Base-by-base conservation (phyloP, 306 rosid species). In the Biancaea sappan region DNA sequence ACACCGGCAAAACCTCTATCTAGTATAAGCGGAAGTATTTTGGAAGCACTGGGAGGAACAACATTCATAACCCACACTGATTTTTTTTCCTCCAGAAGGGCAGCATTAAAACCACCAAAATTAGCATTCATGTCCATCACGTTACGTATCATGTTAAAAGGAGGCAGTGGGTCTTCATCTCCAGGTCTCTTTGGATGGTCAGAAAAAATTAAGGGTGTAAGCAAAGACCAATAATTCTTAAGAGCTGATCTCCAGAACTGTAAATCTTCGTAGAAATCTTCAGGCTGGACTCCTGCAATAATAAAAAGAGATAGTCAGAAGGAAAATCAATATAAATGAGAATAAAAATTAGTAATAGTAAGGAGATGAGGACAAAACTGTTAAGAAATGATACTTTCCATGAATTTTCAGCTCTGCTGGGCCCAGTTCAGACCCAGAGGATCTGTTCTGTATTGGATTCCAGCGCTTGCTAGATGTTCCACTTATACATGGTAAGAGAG, bases 141-240 rank as follows among this genome's bases (percentile, higher is more conserved):
- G 85, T 95, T 95, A 72, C 96, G 92, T 72, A 95, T 72, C 99
- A 95, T 95, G 86, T 95, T 95, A 83, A 84, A 95, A 51, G 99
- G 98, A 74, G 99, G 98, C 74, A 95, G 68, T 35, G 99, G 98
- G 82, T 95, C 99, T 88, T 95, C 99, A 79, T 95, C 99, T 22
- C 99, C 99, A 65, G 96, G 99, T 85, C 98, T 92, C 95, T 95
- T 95, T 38, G 99, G 99, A 83, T 95, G 99, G 85, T 95, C 99
- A 41, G 99, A 95, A 88, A 95, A 95, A 81, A 95, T 95, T 77
- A 95, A 81, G 2, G 99, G 99, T 15, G 98, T 90, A 69, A 95
- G 98, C 72, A 95, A 82, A 41, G 99, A 90, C 98, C 99, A 95
- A 77, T 90, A 95, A 66, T 92, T 89, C 38, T 77, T 85, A 18